Conservation (phyloP, 2,329 filamentous ascomycete species). For the Penicillium paneum region DNA sequence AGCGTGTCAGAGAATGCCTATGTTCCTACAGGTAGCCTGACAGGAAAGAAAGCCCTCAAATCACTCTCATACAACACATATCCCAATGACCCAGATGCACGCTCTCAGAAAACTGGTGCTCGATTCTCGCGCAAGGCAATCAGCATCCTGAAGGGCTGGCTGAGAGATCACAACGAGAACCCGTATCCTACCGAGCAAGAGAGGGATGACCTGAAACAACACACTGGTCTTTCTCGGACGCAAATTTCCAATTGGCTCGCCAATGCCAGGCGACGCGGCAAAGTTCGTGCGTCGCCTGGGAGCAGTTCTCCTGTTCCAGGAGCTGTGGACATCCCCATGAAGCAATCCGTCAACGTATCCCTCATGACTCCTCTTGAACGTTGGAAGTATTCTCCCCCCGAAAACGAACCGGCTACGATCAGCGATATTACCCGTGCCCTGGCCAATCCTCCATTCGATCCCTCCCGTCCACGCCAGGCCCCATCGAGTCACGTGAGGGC, state of each 20-base stretch:
- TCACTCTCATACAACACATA: slow-evolving; percentile 37
- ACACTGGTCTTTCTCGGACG: slow-evolving; percentile 75
- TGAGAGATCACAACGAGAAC: slow-evolving; percentile 72
- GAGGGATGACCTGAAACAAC: slow-evolving; percentile 72
- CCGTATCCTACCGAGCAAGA: slow-evolving; percentile 88
- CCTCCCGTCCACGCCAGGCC: slow-evolving; percentile 30
- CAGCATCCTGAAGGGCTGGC: slow-evolving; percentile 79
- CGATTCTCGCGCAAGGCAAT: slow-evolving; percentile 79
- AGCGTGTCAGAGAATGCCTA: slow-evolving; percentile 44
- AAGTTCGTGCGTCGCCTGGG: slow-evolving; percentile 63
- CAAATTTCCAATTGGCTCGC: slow-evolving; percentile 93
- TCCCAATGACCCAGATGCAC: slow-evolving; percentile 38
- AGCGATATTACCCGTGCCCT: slow-evolving; percentile 64
- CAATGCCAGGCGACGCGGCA: slow-evolving; percentile 79
- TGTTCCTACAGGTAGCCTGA: slow-evolving; percentile 38
- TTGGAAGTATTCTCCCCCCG: slow-evolving; percentile 67
- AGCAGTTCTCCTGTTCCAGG: slow-evolving; percentile 67
- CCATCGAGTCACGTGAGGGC: slow-evolving; percentile 34
- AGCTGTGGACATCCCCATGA: slow-evolving; percentile 70
- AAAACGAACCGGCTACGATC: slow-evolving; percentile 65
- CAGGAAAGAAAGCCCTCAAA: slow-evolving; percentile 42
- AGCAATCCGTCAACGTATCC: slow-evolving; percentile 49
- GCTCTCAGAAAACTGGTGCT: slow-evolving; percentile 62
- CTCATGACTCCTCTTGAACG: slow-evolving; percentile 64
- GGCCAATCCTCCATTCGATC: slow-evolving; percentile 40